Conservation (phyloP, 352 stramenopile genomes). For the Globisporangium ultimum region DNA sequence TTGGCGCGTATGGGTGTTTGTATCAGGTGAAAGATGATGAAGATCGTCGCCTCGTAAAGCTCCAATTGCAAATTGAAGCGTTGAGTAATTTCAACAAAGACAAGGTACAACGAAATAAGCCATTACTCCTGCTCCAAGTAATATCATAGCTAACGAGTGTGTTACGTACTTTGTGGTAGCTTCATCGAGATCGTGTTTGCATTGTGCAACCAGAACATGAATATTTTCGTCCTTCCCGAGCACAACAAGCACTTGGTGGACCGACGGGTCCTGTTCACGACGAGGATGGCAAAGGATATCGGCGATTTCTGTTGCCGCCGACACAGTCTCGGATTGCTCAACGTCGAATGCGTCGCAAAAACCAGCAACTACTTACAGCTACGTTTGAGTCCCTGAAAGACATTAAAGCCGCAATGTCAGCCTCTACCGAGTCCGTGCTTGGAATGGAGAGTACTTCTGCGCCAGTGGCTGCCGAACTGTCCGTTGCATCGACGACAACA, state of each 20-base stretch:
- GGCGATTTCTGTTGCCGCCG: slow-evolving; percentile 32
- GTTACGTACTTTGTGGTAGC: slow-evolving; percentile 18
- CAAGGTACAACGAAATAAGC: slow-evolving; percentile 27
- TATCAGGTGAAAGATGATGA: slow-evolving; percentile 90
- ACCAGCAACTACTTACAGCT: slow-evolving; percentile 15
- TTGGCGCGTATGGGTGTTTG: not conserved
- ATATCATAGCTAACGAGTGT: not conserved
- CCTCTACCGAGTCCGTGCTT: slow-evolving; percentile 17
- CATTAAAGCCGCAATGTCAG: slow-evolving; percentile 19
- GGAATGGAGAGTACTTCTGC: slow-evolving; percentile 10
- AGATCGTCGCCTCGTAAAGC: slow-evolving; percentile 89
- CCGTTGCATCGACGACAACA: not conserved
- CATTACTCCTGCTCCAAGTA: too few relatives aligned
- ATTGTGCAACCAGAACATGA: slow-evolving; percentile 68
- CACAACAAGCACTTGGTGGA: slow-evolving; percentile 19
- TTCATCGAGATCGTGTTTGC: slow-evolving; percentile 59
- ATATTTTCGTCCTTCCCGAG: slow-evolving; percentile 31
- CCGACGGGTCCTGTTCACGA: slow-evolving; percentile 24
- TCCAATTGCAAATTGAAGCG: slow-evolving; percentile 92
- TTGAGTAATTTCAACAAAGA: slow-evolving; percentile 82
- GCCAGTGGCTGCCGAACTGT: not conserved
- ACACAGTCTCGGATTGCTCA: slow-evolving; percentile 24
- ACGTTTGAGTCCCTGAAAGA: slow-evolving; percentile 12
- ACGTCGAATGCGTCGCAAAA: slow-evolving; percentile 35
- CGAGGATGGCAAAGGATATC: slow-evolving; percentile 38